Evolutionary conservation across 768 basidiomycete genomes (phyloP).

Genomic region (Rhodotorula taiwanensis): DNA sequence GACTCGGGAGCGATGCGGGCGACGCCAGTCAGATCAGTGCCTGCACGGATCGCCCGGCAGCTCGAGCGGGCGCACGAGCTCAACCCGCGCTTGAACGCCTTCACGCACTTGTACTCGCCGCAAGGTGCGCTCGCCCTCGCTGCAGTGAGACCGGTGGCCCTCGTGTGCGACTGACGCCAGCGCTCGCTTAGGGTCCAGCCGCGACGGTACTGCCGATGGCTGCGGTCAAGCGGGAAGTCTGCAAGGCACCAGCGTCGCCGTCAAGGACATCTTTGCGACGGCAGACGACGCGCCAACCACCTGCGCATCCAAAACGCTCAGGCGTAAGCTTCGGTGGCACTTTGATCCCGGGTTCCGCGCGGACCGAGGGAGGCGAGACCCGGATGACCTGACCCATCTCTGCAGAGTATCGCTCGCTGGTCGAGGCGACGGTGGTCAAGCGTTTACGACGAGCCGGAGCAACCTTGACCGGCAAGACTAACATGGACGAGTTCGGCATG

Average conservation of each 20-base stretch:
- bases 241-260: conserved; percentile 5
- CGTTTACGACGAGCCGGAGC: conserved; percentile 61
- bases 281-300: conserved; percentile 16
- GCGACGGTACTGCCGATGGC: too few species aligned
- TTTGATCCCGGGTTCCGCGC: too few species aligned
- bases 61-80: conserved; percentile 6
- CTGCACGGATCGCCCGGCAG: neutral
- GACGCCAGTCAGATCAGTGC: too few species aligned
- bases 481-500: conserved; percentile 99
- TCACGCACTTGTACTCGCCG: conserved; percentile 11
- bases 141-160: too few species aligned
- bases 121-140: conserved; percentile 1
- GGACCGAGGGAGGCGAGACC: neutral
- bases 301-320: conserved; percentile 19
- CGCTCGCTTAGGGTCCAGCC: too few species aligned
- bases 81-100: conserved; percentile 23
- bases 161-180: neutral
- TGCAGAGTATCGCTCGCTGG: conserved; percentile 67
- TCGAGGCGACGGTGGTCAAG: conserved; percentile 75
- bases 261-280: conserved; percentile 35
- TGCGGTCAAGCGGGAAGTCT: too few species aligned
- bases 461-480: conserved; percentile 74
- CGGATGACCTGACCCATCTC: neutral
- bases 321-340: neutral
- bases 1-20: too few species aligned